Conservation (phyloP, 305 asterid genomes). For the Euphrasia arctica region DNA sequence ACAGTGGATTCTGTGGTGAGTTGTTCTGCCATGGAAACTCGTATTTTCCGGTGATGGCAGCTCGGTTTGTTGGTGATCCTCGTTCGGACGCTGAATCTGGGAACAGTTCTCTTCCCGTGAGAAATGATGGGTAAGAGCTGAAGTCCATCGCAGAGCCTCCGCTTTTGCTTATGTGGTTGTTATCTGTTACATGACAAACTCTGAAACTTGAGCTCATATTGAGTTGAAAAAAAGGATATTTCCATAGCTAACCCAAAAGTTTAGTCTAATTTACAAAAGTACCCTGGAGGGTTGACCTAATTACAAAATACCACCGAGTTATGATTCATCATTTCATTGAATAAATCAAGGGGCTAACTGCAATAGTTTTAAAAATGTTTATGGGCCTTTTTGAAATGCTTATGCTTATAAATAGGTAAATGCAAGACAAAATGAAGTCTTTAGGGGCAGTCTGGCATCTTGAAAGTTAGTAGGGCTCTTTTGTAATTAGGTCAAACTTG, state of each 20-base stretch:
- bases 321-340: too few relatives aligned
- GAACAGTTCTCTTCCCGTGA: conserved; percentile 43
- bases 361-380: too few relatives aligned
- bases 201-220: conserved; percentile 14
- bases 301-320: neutral
- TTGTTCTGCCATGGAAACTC: conserved; percentile 55
- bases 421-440: neutral
- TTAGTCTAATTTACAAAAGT: neutral
- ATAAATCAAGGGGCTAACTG: too few relatives aligned
- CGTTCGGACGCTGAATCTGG: conserved; percentile 43
- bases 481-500: neutral
- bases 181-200: conserved; percentile 38
- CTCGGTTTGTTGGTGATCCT: conserved; percentile 38
- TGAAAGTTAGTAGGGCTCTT: neutral
- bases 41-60: conserved; percentile 35
- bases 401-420: neutral
- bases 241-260: neutral
- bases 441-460: neutral
- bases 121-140: conserved; percentile 41
- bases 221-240: neutral
- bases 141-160: conserved; percentile 79
- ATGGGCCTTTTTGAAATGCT: too few relatives aligned
- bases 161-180: conserved; percentile 41
- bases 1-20: conserved; percentile 42
- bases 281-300: neutral